Evolutionary conservation across 768 basidiomycete genomes (phyloP).

Genomic region (Pisolithus sp.): DNA sequence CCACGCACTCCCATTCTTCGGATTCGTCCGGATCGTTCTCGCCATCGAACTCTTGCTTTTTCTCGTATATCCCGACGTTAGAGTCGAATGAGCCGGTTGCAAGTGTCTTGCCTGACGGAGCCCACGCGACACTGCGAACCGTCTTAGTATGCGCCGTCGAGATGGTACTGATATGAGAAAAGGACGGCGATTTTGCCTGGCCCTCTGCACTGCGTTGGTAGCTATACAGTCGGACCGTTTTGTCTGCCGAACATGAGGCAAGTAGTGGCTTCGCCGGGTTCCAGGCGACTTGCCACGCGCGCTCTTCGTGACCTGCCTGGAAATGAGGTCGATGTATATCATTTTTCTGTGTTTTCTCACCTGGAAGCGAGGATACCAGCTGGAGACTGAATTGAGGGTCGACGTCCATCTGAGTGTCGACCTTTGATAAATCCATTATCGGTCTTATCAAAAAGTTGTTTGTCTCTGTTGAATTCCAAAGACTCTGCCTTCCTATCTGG

Average conservation of each 20-base stretch:
- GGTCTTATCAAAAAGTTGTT: conserved; percentile 18
- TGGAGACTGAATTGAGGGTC: conserved; percentile 16
- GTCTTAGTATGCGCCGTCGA: conserved; percentile 84
- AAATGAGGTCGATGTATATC: background rate
- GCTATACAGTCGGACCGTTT: conserved; percentile 77
- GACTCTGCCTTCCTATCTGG: conserved; percentile 7
- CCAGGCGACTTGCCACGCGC: conserved; percentile 87
- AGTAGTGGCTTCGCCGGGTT: conserved; percentile 76
- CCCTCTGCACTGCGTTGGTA: conserved; percentile 38
- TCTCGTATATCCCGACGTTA: conserved; percentile 88
- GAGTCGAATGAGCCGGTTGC: conserved; percentile 94
- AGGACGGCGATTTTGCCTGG: conserved; percentile 27
- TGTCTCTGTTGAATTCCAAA: conserved; percentile 19
- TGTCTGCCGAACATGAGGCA: conserved; percentile 94
- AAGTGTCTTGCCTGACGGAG: conserved; percentile 78
- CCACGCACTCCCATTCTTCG: conserved; percentile 84
- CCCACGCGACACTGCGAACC: conserved; percentile 81
- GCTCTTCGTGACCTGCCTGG: conserved; percentile 64
- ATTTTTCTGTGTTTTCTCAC: conserved; percentile 3
- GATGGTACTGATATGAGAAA: conserved; percentile 59
- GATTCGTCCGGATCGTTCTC: conserved; percentile 24
- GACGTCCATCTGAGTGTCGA: conserved; percentile 9
- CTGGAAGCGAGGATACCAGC: conserved; percentile 19
- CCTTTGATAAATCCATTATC: background rate
- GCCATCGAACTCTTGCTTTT: conserved; percentile 40